Evolutionary conservation across 2,329 filamentous ascomycete genomes (phyloP), one percentile per base, ranked within the genome.

Genomic region (Pseudonectria buxi): DNA sequence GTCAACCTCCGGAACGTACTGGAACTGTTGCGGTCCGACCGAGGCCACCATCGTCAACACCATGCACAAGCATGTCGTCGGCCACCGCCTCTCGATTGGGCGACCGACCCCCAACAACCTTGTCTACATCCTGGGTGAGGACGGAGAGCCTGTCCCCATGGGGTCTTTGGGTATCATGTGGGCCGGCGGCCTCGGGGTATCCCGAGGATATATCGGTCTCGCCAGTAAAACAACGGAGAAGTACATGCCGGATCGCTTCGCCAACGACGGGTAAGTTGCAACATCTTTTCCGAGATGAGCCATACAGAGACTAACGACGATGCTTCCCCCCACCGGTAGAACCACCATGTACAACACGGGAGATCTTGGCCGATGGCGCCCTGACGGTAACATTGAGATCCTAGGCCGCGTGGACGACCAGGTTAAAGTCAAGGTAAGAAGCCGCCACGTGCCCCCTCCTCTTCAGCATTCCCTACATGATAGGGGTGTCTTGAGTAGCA

Each of bases 21-120:
- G 60, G 62, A 78, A 78, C 55, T 69, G 71, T 44, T 78, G 74
- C 46, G 75, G 75, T 3, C 74, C 75, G 2, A 77, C 75, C 1
- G 75, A 79, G 50, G 71, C 73, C 11, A 78, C 71, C 2, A 74
- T 78, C 33, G 64, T 78, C 35, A 77, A 78, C 52, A 74, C 74
- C 5, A 71, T 72, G 55, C 67, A 72, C 35, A 58, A 59, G 26
- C 73, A 78, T 46, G 48, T 57, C 13, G 57, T 61, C 1, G 71
- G 71, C 3, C 52, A 58, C 25, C 54, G 58, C 2, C 50, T 78
- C 4, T 69, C 72, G 1, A 77, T 78, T 40, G 75, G 75, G 5
- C 61, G 51, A 24, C 74, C 74, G 1, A 69, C 71, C 1, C 71
- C 74, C 3, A 78, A 78, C 51, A 78, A 69, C 24, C 67, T 58